Evolutionary conservation across 495 filamentous ascomycete species (phyloP), one percentile per base, ranked within the genome.

Genomic region (Neurospora sp.): DNA sequence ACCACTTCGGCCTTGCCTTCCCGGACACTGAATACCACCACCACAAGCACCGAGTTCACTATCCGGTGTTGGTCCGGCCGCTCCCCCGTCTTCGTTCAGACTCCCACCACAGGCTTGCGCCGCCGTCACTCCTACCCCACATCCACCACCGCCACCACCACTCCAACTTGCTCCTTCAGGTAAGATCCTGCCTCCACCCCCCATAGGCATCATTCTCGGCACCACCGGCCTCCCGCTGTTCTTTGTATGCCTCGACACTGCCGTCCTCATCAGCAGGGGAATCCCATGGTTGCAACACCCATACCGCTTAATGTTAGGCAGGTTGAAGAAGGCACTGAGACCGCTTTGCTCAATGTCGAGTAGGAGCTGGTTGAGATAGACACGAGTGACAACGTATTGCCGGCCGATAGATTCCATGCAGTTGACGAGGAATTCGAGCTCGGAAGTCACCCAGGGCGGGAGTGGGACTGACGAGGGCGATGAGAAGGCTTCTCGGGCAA

Each of bases 261-360:
- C 75, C 38, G 72, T 79, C 10, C 81, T 80, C 6, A 80, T 81
- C 12, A 86, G 74, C 14, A 84, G 70, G 2, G 84, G 83, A 39
- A 85, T 81, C 39, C 78, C 78, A n/a, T 81, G 80, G 6, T 72
- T 70, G 22, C 78, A 70, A 1, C 16, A 38, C 1, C 39, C 18
- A 12, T 69, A 35, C 20, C 20, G 37, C 22, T 31, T 27, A 40
- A 69, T 39, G 8, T 12, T 9, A 14, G 61, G 47, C 7, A 69
- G 9, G 1, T 68, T 71, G 16, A 79, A 14, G 14, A 59, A 73
- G 1, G 70, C 53, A 1, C 76, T 70, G 44, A 86, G 38, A 3
- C 76, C 82, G 72, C 79, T 83, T 10, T 71, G 73, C 42, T 84
- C 76, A 6, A 85, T 77, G 65, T 86, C 84, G 22, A 81, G 72